Base-by-base conservation (phyloP, 73 alveolate genomes). In the Effrenium voratum region DNA sequence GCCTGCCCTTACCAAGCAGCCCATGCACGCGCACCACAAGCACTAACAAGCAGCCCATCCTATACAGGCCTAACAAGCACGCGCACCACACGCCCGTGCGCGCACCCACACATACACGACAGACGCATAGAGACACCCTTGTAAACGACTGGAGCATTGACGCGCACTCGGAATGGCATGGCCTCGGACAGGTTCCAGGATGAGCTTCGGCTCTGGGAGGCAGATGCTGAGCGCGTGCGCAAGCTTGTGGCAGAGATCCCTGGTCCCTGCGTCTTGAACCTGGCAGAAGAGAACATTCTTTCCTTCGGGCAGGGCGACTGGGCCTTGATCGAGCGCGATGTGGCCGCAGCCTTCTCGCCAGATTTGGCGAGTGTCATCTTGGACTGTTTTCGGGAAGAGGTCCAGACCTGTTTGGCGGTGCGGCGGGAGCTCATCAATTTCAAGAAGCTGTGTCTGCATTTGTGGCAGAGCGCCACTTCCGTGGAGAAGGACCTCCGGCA, bases 401-500 rank as follows among this genome's bases (percentile, higher is more conserved):
- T 86, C 10, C 94, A 86, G 94, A 86, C 94, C 43, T 86, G 94
- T 60, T 30, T 86, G 83, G 94, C 83, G 32, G 94, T 86, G 16
- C 28, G 91, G 70, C 57, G 83, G 75, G 94, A 86, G 75, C 32
- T 86, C 36, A 86, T 86, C 55, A 86, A 86, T 46, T 86, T 50
- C 94, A 86, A 86, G 68, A 86, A 86, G 83, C 82, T 86, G 16
- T 86, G 94, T 38, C 32, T 86, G 83, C 94, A 86, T 73, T 44
- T 86, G 63, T 86, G 94, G 94, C 94, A 86, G 66, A 73, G 83
- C 36, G 94, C 81, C 8, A 43, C 83, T 41, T 63, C 63, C 32
- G 40, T 86, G 34, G 94, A 86, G 83, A 86, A 86, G 41, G 94
- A 86, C 83, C 94, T 86, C 77, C 94, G 94, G 46, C 94, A 86